phyloP scores from a whole-genome alignment of 2,329 filamentous ascomycete species.

The Cladosporium sp. region DNA sequence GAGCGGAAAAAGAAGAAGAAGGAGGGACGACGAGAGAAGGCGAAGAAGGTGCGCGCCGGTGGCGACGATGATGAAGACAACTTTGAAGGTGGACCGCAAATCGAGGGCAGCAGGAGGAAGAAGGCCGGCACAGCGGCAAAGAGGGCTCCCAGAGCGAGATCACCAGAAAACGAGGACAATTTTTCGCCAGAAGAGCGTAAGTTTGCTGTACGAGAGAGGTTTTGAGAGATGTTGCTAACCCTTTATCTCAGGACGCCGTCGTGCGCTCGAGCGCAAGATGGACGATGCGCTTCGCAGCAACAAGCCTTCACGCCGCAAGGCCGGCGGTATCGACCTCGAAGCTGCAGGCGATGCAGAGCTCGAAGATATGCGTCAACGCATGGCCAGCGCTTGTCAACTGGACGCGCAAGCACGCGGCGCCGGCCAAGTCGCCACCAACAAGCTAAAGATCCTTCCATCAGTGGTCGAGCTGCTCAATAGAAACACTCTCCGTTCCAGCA shows the following conservation, averaged over 20 bases:
- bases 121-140: constrained; percentile 49
- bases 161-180: constrained; percentile 72
- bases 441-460: constrained; percentile 89
- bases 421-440: constrained; percentile 81
- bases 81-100: constrained; percentile 53
- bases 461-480: constrained; percentile 86
- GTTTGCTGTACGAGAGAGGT: constrained; percentile 33
- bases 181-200: constrained; percentile 80
- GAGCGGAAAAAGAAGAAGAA: constrained; percentile 67
- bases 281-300: constrained; percentile 85
- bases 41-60: constrained; percentile 49
- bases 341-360: constrained; percentile 88
- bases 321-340: constrained; percentile 89
- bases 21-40: constrained; percentile 56
- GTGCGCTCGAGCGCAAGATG: constrained; percentile 83
- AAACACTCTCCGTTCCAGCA: constrained; percentile 78
- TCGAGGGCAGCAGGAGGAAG: constrained; percentile 55
- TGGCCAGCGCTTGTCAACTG: constrained; percentile 85
- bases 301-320: constrained; percentile 71
- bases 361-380: constrained; percentile 79
- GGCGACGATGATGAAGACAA: constrained; percentile 48
- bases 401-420: constrained; percentile 81
- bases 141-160: constrained; percentile 41
- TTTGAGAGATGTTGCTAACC: constrained; percentile 2
- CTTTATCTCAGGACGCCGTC: constrained; percentile 59